phyloP scores from a whole-genome alignment of 306 rosid species.

The Pterocarpus macrocarpus region DNA sequence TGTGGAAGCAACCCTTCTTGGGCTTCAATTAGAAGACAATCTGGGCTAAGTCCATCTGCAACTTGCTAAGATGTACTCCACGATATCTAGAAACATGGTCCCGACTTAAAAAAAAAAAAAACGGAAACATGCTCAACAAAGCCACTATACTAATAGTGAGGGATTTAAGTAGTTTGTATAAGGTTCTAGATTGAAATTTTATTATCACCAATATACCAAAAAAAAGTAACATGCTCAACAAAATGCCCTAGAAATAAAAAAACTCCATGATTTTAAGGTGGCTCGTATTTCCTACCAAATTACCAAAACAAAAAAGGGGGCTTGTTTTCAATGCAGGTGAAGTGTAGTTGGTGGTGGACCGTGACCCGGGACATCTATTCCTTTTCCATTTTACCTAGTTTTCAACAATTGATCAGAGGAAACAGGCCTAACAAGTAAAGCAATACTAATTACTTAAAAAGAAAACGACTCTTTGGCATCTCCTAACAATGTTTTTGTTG shows the following conservation, averaged over 20 bases:
- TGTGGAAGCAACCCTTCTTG: not conserved
- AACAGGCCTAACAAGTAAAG: constrained; percentile 42
- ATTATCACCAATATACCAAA: too few relatives aligned
- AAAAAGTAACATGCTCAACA: too few relatives aligned
- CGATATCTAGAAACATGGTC: too few relatives aligned
- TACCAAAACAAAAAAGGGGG: too few relatives aligned
- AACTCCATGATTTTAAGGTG: constrained; percentile 7
- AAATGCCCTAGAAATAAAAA: not conserved
- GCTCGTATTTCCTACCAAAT: not conserved
- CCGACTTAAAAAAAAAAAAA: too few relatives aligned
- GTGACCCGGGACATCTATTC: constrained; percentile 41
- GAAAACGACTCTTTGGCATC: constrained; percentile 45
- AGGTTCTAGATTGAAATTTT: too few relatives aligned
- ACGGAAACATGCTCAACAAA: too few relatives aligned
- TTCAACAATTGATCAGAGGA: constrained; percentile 29
- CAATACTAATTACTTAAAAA: constrained; percentile 18
- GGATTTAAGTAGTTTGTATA: too few relatives aligned
- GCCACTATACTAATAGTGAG: too few relatives aligned
- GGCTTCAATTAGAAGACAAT: not conserved
- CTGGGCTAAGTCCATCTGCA: not conserved
- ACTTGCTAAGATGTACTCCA: too few relatives aligned
- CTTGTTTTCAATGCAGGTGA: constrained; percentile 21
- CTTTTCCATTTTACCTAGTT: constrained; percentile 28
- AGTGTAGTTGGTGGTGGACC: constrained; percentile 37
- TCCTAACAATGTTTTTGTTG: constrained; percentile 1